Conservation (phyloP, 2,329 filamentous ascomycete genomes). For the Tolypocladium pustulatum region DNA sequence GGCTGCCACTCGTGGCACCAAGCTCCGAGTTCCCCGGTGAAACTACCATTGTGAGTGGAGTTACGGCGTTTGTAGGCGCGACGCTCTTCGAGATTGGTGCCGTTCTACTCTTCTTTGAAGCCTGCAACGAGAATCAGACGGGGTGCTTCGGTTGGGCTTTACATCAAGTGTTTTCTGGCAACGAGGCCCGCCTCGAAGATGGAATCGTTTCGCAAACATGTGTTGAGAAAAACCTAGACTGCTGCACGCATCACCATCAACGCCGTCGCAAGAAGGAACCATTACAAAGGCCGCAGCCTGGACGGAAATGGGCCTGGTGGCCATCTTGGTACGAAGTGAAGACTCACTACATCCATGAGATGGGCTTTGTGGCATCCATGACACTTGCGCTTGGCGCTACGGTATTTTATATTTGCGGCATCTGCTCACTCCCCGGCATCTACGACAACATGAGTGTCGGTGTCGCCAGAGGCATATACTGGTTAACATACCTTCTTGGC, state of each 20-base stretch:
- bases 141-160: not conserved
- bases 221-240: no score
- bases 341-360: slow-evolving; percentile 49
- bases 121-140: slow-evolving; percentile 44
- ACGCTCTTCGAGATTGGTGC: slow-evolving; percentile 49
- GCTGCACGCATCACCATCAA: slow-evolving; percentile 1
- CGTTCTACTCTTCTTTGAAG: slow-evolving; percentile 47
- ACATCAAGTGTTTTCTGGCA: not conserved
- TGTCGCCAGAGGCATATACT: slow-evolving; percentile 44
- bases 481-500: slow-evolving; percentile 48
- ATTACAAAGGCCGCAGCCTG: not conserved
- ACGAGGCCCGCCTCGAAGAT: not conserved
- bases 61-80: slow-evolving; percentile 49
- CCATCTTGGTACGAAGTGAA: slow-evolving; percentile 43
- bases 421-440: slow-evolving; percentile 50
- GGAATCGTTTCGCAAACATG: no score
- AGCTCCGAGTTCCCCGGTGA: slow-evolving; percentile 34
- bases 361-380: slow-evolving; percentile 51
- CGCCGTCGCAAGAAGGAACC: not conserved
- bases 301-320: slow-evolving; percentile 43
- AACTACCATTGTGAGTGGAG: slow-evolving; percentile 30
- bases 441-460: slow-evolving; percentile 33
- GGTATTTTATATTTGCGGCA: slow-evolving; percentile 53
- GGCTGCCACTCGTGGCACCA: slow-evolving; percentile 45
- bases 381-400: slow-evolving; percentile 47